Conservation (phyloP, 2,329 filamentous ascomycete species). For the Phoma herbarum region DNA sequence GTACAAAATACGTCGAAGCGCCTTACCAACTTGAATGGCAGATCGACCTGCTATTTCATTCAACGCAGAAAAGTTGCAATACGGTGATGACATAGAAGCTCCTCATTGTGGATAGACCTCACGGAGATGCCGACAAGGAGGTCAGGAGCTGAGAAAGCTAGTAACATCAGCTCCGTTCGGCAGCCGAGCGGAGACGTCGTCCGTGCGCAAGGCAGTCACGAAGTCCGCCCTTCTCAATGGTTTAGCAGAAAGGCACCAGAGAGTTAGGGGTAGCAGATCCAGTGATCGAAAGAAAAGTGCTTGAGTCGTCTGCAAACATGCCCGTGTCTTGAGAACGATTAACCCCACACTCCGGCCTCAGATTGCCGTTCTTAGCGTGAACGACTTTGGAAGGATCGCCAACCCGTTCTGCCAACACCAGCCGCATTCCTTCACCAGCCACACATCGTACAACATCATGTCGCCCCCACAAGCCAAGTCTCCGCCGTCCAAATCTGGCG, state of each 20-base stretch:
- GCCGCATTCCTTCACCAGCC: conserved; percentile 14
- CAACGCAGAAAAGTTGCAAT: neutral
- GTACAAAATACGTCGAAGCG: neutral
- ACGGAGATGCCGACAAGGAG: neutral
- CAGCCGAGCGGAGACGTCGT: neutral
- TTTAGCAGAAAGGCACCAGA: neutral
- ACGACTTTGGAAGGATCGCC: conserved; percentile 5
- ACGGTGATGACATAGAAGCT: no score
- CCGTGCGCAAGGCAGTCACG: conserved; percentile 2
- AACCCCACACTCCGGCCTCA: conserved; percentile 6
- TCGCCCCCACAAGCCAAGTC: conserved; percentile 2
- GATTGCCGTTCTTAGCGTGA: conserved; percentile 11
- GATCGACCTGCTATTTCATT: neutral
- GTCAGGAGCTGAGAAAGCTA: neutral
- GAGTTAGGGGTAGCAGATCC: neutral
- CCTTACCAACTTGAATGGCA: neutral
- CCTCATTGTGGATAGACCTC: neutral
- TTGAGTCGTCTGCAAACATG: neutral
- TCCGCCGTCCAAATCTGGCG: neutral
- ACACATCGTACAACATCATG: conserved; percentile 15
- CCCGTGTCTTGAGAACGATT: neutral
- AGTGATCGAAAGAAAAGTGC: neutral
- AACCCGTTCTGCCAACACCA: conserved; percentile 8
- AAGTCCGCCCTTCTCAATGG: neutral
- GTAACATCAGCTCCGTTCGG: conserved; percentile 6